Evolutionary conservation across 257 asterid species (phyloP).

Genomic region (Solanum bulbocastanum): DNA sequence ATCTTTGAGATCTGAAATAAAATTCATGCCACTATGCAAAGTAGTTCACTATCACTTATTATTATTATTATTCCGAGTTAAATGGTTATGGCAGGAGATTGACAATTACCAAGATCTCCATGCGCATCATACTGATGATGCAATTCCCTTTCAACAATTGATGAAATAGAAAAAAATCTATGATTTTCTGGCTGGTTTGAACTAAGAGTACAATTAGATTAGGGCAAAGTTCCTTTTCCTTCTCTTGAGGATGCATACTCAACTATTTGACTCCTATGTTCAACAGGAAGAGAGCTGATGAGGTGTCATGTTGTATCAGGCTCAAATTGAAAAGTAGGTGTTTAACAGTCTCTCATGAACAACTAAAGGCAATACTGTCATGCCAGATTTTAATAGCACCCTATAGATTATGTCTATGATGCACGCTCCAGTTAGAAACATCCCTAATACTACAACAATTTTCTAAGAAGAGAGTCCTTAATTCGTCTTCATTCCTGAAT

Average conservation of each 20-base stretch:
- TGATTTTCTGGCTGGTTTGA: background rate
- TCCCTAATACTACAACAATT: background rate
- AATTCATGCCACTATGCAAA: background rate
- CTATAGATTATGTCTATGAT: background rate
- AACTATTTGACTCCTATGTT: background rate
- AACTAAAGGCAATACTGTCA: background rate
- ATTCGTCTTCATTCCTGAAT: background rate
- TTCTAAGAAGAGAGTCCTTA: no score
- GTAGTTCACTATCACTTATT: background rate
- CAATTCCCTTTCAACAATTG: background rate
- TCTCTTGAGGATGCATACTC: background rate
- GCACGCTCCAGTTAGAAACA: background rate
- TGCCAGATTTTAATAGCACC: background rate
- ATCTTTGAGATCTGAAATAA: background rate
- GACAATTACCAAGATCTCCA: background rate
- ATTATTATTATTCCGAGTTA: background rate
- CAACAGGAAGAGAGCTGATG: background rate
- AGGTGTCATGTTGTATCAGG: background rate
- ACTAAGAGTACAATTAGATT: background rate
- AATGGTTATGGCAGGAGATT: background rate
- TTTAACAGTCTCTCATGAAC: background rate
- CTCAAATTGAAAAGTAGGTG: background rate
- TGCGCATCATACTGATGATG: background rate
- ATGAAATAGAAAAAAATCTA: background rate
- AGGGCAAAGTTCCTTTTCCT: background rate